phyloP scores from a whole-genome alignment of 768 basidiomycete genomes.

The Coprinopsis strossmayeri region DNA sequence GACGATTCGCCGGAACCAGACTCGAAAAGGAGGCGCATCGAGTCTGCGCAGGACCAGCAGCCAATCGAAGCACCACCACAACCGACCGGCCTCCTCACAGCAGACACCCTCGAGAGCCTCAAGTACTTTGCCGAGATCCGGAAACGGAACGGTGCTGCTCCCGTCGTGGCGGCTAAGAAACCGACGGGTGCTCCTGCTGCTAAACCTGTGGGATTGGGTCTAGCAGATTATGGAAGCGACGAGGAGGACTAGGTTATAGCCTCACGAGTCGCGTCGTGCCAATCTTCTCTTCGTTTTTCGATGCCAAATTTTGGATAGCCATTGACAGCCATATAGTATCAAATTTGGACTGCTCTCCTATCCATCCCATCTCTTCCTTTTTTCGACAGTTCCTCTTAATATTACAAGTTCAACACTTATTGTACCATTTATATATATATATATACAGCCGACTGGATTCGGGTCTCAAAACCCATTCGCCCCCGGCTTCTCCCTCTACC shows the following conservation, averaged over 20 bases:
- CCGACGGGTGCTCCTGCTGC: conserved; percentile 23
- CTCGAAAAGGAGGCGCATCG: conserved; percentile 21
- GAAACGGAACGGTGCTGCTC: conserved; percentile 47
- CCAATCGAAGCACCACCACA: conserved; percentile 21
- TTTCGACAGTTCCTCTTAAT: too few species aligned
- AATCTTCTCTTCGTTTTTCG: too few species aligned
- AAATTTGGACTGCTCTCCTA: too few species aligned
- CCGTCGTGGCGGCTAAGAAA: conserved; percentile 21
- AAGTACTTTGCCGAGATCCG: conserved; percentile 89
- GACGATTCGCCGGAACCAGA: conserved; percentile 14
- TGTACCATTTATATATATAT: too few species aligned
- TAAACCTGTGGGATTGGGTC: conserved; percentile 40
- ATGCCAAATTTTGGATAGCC: too few species aligned
- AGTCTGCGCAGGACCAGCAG: conserved; percentile 25
- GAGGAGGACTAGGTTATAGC: conserved; percentile 32
- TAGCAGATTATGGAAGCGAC: conserved; percentile 79
- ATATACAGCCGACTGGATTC: too few species aligned
- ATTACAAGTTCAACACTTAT: too few species aligned
- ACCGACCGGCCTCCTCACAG: conserved; percentile 60
- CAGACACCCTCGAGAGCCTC: conserved; percentile 84
- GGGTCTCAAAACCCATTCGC: too few species aligned
- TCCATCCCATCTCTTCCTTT: too few species aligned
- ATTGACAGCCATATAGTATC: too few species aligned
- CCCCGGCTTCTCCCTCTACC: too few species aligned
- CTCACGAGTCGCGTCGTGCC: too few species aligned